Base-by-base conservation (phyloP, 2,329 filamentous ascomycete species). In the Mycosphaerella sp. region DNA sequence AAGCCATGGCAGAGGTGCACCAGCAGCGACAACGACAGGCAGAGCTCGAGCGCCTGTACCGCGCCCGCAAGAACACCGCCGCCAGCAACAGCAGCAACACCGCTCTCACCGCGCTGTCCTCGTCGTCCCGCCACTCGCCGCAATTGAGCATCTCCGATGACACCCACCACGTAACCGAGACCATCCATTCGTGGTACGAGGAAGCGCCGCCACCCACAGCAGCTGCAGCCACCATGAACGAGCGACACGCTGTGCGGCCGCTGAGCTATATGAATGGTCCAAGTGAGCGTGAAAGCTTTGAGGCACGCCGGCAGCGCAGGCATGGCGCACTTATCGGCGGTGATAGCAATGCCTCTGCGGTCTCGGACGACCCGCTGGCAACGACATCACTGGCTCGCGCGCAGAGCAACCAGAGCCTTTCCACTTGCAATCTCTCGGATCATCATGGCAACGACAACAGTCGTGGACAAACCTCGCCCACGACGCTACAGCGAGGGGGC, bases 151-250 rank as follows among this genome's bases (percentile, higher is more conserved):
- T 95, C 68, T 93, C 87, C 69, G 89, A 95, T 71, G 86, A 90
- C 55, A 89, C 80, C 72, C 89, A 95, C 72, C 90, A 95, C 79
- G 88, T 95, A 67, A 95, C 89, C 50, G 90, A 95, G 70, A 86
- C 89, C 53, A 95, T 95, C 70, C 88, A 88, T 46, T 89, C 89
- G 63, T 80, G 95, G 71, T 95, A 96, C 71, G 87, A 86, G 64
- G 59, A 66, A 41, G 17, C 39, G 39, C 39, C 37, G 10, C 14
- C 39, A 6, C 3, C 39, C 21, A 25, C 21, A 25, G 16, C 16
- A n/a, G 16, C 39, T 7, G 28, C 59, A 37, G 28, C n/a, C 44
- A 40, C 52, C 41, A 53, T 58, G 50, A 52, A 30, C 61, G 79
- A 95, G 35, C 70, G 94, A 94, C 70, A 86, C 64, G 60, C 27